Conservation (phyloP, 345 rosid genomes). For the Eucalyptus sp. region DNA sequence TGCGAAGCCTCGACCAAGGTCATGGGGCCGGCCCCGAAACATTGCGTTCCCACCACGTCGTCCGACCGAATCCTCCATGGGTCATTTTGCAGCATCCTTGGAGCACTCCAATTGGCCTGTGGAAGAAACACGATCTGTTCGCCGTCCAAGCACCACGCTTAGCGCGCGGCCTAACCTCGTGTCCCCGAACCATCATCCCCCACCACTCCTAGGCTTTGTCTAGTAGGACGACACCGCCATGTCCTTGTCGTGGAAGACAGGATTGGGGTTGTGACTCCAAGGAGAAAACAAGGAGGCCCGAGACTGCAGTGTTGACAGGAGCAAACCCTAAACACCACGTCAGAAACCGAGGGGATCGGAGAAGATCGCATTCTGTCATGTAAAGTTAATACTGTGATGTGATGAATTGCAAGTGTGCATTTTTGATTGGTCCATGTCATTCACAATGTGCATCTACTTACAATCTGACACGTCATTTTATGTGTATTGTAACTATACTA, state of each 20-base stretch:
- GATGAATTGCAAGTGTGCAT: background rate
- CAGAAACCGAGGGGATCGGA: background rate
- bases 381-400: background rate
- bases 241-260: background rate
- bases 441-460: background rate
- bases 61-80: background rate
- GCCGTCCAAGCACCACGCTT: background rate
- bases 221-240: background rate
- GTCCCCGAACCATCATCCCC: background rate
- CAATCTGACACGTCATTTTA: fast-evolving
- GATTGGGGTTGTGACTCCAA: background rate
- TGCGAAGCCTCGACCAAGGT: background rate
- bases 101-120: background rate
- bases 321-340: background rate
- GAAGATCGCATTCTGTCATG: background rate
- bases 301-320: background rate
- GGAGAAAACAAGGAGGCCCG: background rate
- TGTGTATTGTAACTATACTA: background rate
- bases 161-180: background rate
- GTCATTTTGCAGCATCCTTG: background rate
- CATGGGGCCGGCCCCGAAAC: background rate
- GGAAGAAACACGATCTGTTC: background rate
- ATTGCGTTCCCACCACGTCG: background rate
- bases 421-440: background rate
- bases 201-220: background rate